phyloP scores from a whole-genome alignment of 2,329 filamentous ascomycete species.

The Xylariaceae sp. region DNA sequence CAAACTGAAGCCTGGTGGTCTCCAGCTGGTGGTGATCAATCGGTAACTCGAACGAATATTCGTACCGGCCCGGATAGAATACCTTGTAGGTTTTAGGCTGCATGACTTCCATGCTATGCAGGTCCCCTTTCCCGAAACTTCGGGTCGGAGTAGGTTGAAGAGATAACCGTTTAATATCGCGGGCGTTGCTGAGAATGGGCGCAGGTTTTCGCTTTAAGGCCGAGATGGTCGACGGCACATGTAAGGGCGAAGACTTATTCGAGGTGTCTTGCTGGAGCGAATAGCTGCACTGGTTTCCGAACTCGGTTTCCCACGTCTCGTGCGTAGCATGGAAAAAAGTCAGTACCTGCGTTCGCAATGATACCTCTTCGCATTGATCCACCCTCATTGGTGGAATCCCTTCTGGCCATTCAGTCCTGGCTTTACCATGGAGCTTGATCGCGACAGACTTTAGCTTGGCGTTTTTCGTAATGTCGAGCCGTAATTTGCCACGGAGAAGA shows the following conservation, averaged over 20 bases:
- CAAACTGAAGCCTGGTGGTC: conserved; percentile 81
- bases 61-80: conserved; percentile 68
- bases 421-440: conserved; percentile 77
- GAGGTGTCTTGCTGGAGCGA: conserved; percentile 38
- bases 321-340: conserved; percentile 85
- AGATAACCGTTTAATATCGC: conserved; percentile 63
- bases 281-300: conserved; percentile 59
- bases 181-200: conserved; percentile 36
- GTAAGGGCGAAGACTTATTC: conserved; percentile 30
- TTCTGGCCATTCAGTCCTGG: conserved; percentile 93
- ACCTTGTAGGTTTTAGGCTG: conserved; percentile 73
- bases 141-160: conserved; percentile 75
- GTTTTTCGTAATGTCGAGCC: conserved; percentile 77
- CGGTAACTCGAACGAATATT: conserved; percentile 75
- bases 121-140: conserved; percentile 78
- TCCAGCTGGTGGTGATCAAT: conserved; percentile 86
- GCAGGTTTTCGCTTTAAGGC: conserved; percentile 30
- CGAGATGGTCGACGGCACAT: conserved; percentile 32
- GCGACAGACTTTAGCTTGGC: conserved; percentile 90
- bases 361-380: conserved; percentile 78
- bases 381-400: conserved; percentile 84
- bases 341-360: conserved; percentile 79
- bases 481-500: conserved; percentile 77
- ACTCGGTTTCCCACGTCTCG: conserved; percentile 55
- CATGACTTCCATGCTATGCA: conserved; percentile 53